Base-by-base conservation (phyloP, 2,329 filamentous ascomycete genomes). In the Capronia epimyces region DNA sequence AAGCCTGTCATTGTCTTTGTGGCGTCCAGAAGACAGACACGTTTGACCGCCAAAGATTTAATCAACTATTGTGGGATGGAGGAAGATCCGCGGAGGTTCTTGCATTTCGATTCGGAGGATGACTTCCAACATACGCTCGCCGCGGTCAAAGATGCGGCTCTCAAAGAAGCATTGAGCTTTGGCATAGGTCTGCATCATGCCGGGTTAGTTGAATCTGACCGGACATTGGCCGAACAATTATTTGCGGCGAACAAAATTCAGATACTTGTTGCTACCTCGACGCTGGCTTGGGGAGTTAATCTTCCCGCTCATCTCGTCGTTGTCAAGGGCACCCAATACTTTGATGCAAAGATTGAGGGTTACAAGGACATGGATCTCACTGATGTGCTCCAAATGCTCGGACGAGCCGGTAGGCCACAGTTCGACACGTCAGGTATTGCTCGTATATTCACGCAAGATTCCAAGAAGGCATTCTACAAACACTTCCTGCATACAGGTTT, bases 341-440 rank as follows among this genome's bases (percentile, higher is more conserved):
- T 94, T 66, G 93, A 98, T 63, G 93, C 93, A 32, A 98, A 98
- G 70, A 93, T 88, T 3, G 93, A 97, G 72, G 91, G 86, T 0
- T 98, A 98, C 72, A 93, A 88, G 65, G 94, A 98, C 68, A 98
- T 98, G 94, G 93, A 98, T 66, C 73, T 98, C 52, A 98, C 93
- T 0, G 93, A 98, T 69, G 93, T 98, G 25, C 74, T 98, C 55
- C 93, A 98, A 70, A 98, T 98, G 93, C 76, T 98, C 22, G 93
- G 93, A 61, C 85, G 93, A 70, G 93, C 93, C 10, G 93, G 93
- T 13, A 86, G 93, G 56, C 93, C 93, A 2, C 93, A 98, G 65
- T 98, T 98, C 66, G 93, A 98, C 68, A 87, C 84, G 47, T 95
- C 90, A 0, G 93, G 94, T 59, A 94, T 98, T 50, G 94, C 93